Percentiles rank a stretch among this genome's conserved stretches.
These are phyloP conservation scores for Eleusine coracana DNA, from an alignment of 176 grass and related monocot species.

Conservation along the genomic window DNA sequence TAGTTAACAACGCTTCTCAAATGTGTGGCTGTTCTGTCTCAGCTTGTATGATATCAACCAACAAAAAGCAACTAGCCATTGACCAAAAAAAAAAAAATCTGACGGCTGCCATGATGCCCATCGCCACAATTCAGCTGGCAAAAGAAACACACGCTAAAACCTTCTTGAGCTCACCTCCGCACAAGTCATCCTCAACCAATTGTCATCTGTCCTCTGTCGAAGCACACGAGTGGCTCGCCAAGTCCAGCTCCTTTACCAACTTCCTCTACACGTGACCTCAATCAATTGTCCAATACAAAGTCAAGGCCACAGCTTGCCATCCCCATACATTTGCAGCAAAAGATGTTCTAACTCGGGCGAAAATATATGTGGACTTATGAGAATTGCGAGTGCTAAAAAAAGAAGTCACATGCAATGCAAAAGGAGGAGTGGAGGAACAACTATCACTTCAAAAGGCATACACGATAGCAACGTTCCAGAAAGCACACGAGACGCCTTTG, in stretches of 20 bases:
- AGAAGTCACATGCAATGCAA: slow-evolving; percentile 42
- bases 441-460: slow-evolving; percentile 30
- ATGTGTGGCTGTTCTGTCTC: slow-evolving; percentile 10
- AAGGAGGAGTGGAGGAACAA: slow-evolving; percentile 13
- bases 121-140: neutral
- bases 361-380: slow-evolving; percentile 28
- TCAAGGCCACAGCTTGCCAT: slow-evolving; percentile 32
- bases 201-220: slow-evolving; percentile 38
- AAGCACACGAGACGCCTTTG: slow-evolving; percentile 37
- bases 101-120: slow-evolving; percentile 13
- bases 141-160: neutral
- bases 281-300: slow-evolving; percentile 37
- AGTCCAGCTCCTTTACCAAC: slow-evolving; percentile 43
- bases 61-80: neutral
- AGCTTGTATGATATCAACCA: slow-evolving; percentile 2
- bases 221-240: slow-evolving; percentile 51
- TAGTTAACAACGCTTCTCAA: neutral
- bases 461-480: slow-evolving; percentile 58
- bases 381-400: slow-evolving; percentile 26
- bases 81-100: neutral
- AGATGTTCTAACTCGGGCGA: neutral
- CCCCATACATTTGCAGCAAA: slow-evolving; percentile 9
- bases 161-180: slow-evolving; percentile 25
- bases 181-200: slow-evolving; percentile 32
- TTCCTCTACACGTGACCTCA: slow-evolving; percentile 50